Base-by-base conservation (phyloP, 176 grass and related monocot species). In the Carex cristatella region DNA sequence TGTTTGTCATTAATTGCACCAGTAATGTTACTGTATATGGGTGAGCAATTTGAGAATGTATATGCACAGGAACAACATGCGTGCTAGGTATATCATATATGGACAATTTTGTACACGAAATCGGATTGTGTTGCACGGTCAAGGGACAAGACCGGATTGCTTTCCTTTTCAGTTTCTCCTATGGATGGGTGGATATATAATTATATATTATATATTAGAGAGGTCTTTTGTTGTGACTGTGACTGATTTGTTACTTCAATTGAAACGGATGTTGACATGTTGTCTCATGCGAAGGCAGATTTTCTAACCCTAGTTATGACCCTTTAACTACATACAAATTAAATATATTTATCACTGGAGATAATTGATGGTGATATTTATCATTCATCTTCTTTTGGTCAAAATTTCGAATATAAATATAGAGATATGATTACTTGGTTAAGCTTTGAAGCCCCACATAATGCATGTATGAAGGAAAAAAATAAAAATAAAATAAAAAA, bases 291-390 rank as follows among this genome's bases (percentile, higher is more conserved):
- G 86, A 81, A 81, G 86, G 65, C 86, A 87, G 64, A 76, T 83
- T 75, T 87, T 87, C 86, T 81, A 87, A 87, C 13, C 86, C 62
- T 75, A 65, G 79, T 83, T 32, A 83, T 67, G 79, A 87, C 7
- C 31, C 49, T 23, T 83, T 49, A 69, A 82, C 32, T 18, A 37
- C 44, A 87, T 60, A 73, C 14, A 61, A 65, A 31, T 62, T 28
- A 28, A 64, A 83, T 23, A 66, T 56, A 27, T 5, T 30, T 53
- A 14, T 74, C 70, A 74, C 42, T 77, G 27, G 72, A 56, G 10
- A 70, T 48, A 77, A 78, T 32, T 78, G 73, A 78, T 78, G 49
- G 73, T 55, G 73, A 78, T 78, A 14, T 78, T 77, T 56, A 1
- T 53, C 31, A 68, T 86, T 61, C 65, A 64, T 56, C 38, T 77